phyloP scores from a whole-genome alignment of 2,329 filamentous ascomycete genomes.

The Fusarium buharicum region DNA sequence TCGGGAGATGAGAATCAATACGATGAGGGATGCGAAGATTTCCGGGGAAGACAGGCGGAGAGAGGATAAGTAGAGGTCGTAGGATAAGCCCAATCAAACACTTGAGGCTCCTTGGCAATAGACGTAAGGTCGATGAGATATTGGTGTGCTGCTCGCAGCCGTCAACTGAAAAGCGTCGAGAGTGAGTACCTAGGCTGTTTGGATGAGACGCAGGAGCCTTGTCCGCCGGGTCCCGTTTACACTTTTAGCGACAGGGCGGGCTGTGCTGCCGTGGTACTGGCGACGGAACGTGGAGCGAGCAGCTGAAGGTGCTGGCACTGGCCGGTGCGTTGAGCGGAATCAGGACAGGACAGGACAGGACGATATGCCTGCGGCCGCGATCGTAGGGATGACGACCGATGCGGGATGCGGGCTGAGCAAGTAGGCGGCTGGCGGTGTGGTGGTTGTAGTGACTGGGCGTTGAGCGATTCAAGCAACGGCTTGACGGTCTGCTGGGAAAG shows the following conservation, averaged over 20 bases:
- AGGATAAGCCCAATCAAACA: conserved; percentile 34
- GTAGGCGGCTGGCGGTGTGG: conserved; percentile 46
- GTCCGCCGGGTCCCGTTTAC: conserved; percentile 26
- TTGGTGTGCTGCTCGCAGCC: conserved; percentile 40
- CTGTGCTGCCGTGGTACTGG: conserved; percentile 42
- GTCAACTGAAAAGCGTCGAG: conserved; percentile 31
- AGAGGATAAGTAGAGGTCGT: conserved; percentile 40
- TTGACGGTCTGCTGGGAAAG: conserved; percentile 46
- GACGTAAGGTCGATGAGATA: conserved; percentile 29
- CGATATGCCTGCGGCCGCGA: conserved; percentile 45
- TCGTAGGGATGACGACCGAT: conserved; percentile 45
- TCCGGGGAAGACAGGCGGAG: conserved; percentile 42
- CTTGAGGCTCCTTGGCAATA: conserved; percentile 30
- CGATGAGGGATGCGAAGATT: conserved; percentile 35
- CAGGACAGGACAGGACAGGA: conserved; percentile 19
- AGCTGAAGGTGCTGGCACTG: conserved; percentile 24
- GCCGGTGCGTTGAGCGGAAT: conserved; percentile 38
- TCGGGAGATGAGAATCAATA: conserved; percentile 37
- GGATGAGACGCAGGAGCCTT: conserved; percentile 34
- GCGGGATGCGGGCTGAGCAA: conserved; percentile 46
- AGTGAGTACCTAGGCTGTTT: conserved; percentile 22
- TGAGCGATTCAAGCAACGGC: conserved; percentile 45
- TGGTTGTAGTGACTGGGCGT: conserved; percentile 46
- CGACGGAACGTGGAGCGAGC: conserved; percentile 29
- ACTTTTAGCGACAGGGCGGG: conserved; percentile 28